Base-by-base conservation (phyloP, 2,329 filamentous ascomycete genomes). In the Diplodia mutila region DNA sequence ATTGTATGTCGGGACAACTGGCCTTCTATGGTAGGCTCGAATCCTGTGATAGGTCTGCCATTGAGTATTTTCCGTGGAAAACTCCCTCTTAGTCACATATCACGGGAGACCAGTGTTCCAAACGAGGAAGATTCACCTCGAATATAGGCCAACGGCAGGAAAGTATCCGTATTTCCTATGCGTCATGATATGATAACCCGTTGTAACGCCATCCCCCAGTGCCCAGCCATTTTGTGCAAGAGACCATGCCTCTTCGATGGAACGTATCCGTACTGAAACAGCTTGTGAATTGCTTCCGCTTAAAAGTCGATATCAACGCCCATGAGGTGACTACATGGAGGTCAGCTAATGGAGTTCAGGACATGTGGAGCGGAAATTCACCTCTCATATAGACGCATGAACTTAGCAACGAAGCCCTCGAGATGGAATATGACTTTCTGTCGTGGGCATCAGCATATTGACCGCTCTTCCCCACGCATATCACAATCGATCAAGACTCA, bases 351-450 rank as follows among this genome's bases (percentile, higher is more conserved):
- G 14, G 0, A 27, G 16, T 3, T 27, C 29, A 14, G 23, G n/a
- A 65, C 4, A 37, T 46, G 7, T 46, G 18, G 14, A 29, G 7
- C 27, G 12, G 46, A 25, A 14, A 77, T 82, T 71, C 89, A 96
- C 89, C 93, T 94, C 83, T 99, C 95, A 70, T 94, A 87, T 72
- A 98, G 88, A 73, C 94, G 88, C 94, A 99, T 98, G 78, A 98
- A 97, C 82, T 97, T 98, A 68, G 94, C 94, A 68, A 99, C 95
- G 80, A 99, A 99, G 3, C 95, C 95, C 80, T 99, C 96, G 4
- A 99, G 83, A 76, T 99, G 96, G 80, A 99, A 99, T 70, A 99
- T 98, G 68, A 97, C 91, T 85, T 99, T 99, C 59, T 63, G 29
- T 29, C 34, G 12, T 12, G 79, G 84, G 68, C 67, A 71, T 27